phyloP scores from a whole-genome alignment of 257 asterid genomes.

The Fraxinus cuspidata region DNA sequence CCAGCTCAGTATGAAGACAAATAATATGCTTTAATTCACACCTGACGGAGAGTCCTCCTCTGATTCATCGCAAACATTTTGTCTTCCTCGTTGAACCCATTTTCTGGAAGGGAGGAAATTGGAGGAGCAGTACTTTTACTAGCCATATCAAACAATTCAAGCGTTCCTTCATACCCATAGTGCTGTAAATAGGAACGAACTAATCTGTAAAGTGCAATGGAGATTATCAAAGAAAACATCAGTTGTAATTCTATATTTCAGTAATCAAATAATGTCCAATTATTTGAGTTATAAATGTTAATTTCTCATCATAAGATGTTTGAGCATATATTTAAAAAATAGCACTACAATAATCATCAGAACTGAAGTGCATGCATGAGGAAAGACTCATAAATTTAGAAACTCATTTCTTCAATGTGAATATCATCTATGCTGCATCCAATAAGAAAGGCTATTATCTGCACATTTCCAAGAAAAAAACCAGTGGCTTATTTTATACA shows the following conservation, averaged over 20 bases:
- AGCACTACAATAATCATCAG: not conserved
- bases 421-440: not conserved
- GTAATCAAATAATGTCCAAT: not conserved
- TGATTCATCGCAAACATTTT: conserved; percentile 52
- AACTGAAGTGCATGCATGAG: conserved; percentile 8
- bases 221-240: conserved; percentile 17
- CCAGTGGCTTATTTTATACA: not conserved
- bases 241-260: conserved; percentile 3
- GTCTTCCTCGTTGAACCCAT: conserved; percentile 52
- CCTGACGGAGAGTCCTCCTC: conserved; percentile 87
- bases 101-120: conserved; percentile 56
- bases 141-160: conserved; percentile 64
- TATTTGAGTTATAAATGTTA: not conserved
- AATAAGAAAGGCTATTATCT: not conserved
- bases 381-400: conserved; percentile 14
- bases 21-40: conserved; percentile 35
- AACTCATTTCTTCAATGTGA: not conserved
- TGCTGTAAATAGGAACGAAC: conserved; percentile 87
- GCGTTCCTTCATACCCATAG: conserved; percentile 92
- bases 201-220: conserved; percentile 50
- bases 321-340: not conserved
- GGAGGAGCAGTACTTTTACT: conserved; percentile 73
- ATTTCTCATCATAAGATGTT: conserved; percentile 14
- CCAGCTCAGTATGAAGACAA: not conserved
- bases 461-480: not conserved